Percentiles rank a stretch among this genome's conserved stretches.
Evolutionary conservation across 108 stramenopile species (phyloP).

Genomic region (Phaeodactylum tricornutum): DNA sequence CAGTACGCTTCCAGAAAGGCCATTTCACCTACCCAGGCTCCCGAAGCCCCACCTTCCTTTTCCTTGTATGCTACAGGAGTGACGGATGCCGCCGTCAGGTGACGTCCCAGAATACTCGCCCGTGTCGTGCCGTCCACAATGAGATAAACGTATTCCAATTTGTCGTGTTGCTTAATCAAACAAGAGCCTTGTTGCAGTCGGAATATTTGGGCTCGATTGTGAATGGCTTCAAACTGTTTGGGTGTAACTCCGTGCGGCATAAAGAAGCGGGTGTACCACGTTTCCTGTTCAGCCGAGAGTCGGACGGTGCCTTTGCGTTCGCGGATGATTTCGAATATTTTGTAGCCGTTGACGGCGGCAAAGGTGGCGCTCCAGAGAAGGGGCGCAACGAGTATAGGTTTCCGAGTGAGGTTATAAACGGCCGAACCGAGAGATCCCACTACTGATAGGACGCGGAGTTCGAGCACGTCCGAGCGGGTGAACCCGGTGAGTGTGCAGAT

Average conservation of each 20-base stretch:
- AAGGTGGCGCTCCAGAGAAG: slow-evolving; percentile 51
- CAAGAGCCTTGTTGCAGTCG: slow-evolving; percentile 28
- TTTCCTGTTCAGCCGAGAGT: slow-evolving; percentile 38
- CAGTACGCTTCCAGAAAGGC: slow-evolving; percentile 55
- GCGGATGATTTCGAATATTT: slow-evolving; percentile 45
- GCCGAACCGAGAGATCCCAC: slow-evolving; percentile 42
- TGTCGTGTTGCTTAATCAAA: slow-evolving; percentile 40
- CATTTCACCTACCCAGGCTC: slow-evolving; percentile 83
- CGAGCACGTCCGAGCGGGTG: slow-evolving; percentile 72
- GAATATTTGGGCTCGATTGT: slow-evolving; percentile 17
- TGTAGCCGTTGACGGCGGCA: slow-evolving; percentile 53
- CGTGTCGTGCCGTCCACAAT: slow-evolving; percentile 51
- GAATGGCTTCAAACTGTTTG: slow-evolving; percentile 64
- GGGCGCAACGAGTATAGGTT: slow-evolving; percentile 4
- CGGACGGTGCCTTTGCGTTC: slow-evolving; percentile 52
- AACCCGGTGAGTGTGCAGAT: slow-evolving; percentile 57
- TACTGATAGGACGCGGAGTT: slow-evolving; percentile 50
- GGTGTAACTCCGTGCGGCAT: slow-evolving; percentile 72
- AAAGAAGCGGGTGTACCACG: slow-evolving; percentile 60
- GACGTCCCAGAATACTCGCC: slow-evolving; percentile 44
- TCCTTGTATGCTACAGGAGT: slow-evolving; percentile 10
- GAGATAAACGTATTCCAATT: slow-evolving; percentile 41
- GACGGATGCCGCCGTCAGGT: slow-evolving; percentile 47
- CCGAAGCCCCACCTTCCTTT: slow-evolving; percentile 43
- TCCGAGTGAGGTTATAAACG: slow-evolving; percentile 27